These are phyloP conservation scores for Globisporangium spinosum DNA, from an alignment of 352 stramenopile genomes.

Conservation along the genomic window DNA sequence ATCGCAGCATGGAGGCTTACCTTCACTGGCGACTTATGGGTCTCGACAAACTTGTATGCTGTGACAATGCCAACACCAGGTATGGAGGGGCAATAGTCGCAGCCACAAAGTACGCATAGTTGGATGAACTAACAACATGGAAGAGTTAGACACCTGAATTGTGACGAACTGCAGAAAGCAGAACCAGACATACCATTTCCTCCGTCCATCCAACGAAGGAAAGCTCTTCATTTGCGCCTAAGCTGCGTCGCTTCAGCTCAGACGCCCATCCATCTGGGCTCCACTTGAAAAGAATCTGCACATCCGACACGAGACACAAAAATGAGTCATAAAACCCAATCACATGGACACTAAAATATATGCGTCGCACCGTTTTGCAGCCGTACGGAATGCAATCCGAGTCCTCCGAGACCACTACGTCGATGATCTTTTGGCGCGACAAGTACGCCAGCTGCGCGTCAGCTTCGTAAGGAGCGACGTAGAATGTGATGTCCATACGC, in stretches of 20 bases:
- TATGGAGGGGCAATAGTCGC: slow-evolving; percentile 86
- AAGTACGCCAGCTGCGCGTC: slow-evolving; percentile 97
- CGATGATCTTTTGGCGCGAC: slow-evolving; percentile 79
- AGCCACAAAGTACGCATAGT: slow-evolving; percentile 85
- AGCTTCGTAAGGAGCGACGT: slow-evolving; percentile 96
- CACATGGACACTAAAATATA: background rate
- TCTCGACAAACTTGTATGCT: slow-evolving; percentile 72
- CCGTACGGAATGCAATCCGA: slow-evolving; percentile 95
- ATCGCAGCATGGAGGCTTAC: slow-evolving; percentile 21
- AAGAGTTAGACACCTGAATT: background rate
- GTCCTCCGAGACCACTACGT: slow-evolving; percentile 96
- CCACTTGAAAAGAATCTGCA: slow-evolving; percentile 93
- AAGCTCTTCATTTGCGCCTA: slow-evolving; percentile 78
- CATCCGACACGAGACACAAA: background rate
- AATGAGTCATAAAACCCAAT: background rate
- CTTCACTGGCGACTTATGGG: slow-evolving; percentile 41
- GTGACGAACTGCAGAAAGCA: background rate
- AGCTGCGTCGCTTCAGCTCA: slow-evolving; percentile 80
- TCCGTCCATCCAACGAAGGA: slow-evolving; percentile 84
- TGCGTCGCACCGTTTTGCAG: slow-evolving; percentile 53
- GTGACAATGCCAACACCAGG: slow-evolving; percentile 75
- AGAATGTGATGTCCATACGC: slow-evolving; percentile 81
- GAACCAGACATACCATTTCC: slow-evolving; percentile 57
- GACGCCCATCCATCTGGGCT: slow-evolving; percentile 80
- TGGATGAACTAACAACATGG: slow-evolving; percentile 51